Conservation (phyloP, 805 yeast genomes). For the Metschnikowia dekortorum region DNA sequence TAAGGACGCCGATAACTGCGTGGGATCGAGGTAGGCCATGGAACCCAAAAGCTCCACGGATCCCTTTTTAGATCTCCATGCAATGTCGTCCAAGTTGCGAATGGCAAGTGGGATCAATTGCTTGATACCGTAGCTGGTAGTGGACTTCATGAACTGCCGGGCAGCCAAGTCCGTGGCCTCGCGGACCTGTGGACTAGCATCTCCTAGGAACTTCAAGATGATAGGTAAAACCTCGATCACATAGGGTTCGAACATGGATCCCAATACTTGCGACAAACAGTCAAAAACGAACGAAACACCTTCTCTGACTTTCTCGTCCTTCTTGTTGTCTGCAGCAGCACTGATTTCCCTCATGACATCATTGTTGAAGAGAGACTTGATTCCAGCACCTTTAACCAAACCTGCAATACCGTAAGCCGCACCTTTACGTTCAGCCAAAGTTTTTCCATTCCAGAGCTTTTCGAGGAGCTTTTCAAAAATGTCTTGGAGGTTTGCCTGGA, state of each 20-base stretch:
- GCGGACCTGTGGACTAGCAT: constrained; percentile 77
- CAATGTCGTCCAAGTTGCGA: constrained; percentile 75
- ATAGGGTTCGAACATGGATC: constrained; percentile 85
- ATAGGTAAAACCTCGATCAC: constrained; percentile 84
- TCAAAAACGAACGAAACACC: constrained; percentile 86
- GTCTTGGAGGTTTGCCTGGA: constrained; percentile 45
- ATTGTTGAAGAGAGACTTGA: constrained; percentile 66
- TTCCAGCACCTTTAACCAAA: constrained; percentile 84
- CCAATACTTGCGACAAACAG: constrained; percentile 72
- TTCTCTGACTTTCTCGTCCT: constrained; percentile 68
- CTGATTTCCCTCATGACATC: constrained; percentile 72
- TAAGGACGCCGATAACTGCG: constrained; percentile 84
- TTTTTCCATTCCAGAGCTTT: constrained; percentile 51
- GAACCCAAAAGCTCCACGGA: constrained; percentile 94
- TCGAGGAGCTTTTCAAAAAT: constrained; percentile 58
- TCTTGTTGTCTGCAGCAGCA: constrained; percentile 86
- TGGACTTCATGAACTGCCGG: constrained; percentile 78
- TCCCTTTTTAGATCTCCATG: constrained; percentile 97
- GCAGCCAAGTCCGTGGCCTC: constrained; percentile 87
- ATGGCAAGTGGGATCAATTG: constrained; percentile 88
- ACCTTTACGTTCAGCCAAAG: constrained; percentile 66
- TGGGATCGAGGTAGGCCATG: constrained; percentile 96
- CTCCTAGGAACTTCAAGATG: constrained; percentile 79
- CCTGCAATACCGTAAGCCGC: constrained; percentile 98
- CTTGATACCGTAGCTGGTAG: constrained; percentile 90